Base-by-base conservation (phyloP, 2,329 filamentous ascomycete species). In the Pseudogymnoascus sp. region DNA sequence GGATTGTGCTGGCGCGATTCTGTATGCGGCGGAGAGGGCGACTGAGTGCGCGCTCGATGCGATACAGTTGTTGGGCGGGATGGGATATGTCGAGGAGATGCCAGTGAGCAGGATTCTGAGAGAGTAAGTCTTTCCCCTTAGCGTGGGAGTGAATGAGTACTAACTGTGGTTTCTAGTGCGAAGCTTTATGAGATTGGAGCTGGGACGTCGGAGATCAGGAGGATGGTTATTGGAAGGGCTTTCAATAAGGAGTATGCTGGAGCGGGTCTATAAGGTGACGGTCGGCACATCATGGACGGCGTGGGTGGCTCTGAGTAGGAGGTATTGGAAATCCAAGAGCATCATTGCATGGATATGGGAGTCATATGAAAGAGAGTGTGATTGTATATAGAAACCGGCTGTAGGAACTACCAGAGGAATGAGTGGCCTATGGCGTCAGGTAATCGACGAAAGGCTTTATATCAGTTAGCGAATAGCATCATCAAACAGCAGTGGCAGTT, bases 51-150 rank as follows among this genome's bases (percentile, higher is more conserved):
- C 90, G 0, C 81, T 96, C 31, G 92, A 97, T 75, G 90, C 89
- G 52, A 90, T 97, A 63, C 94, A 99, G 76, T 81, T 96, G 64
- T 83, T 99, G 71, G 94, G 94, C 15, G 94, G 93, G 0, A 97
- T 93, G 85, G 93, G 93, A 3, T 97, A 97, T 72, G 85, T 96
- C 68, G 96, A 97, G 74, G 94, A 99, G 77, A 91, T 97, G 78
- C 87, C 91, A 0, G 92, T 91, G 0, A 95, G 92, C 21, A 81
- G 93, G 66, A 81, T 97, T 67, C 76, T 97, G 68, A 78, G 94
- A 71, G 84, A 87, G 71, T 72, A 64, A 66, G 70, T 69, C 29
- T 59, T 58, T 7, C 10, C 12, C 18, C 55, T 61, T 10, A 8
- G 15, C 29, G 6, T 33, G 9, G 8, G 10, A 25, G 8, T 33